Evolutionary conservation across 2,329 filamentous ascomycete species (phyloP), one percentile per base, ranked within the genome.

Genomic region (Rhinocladiella similis): DNA sequence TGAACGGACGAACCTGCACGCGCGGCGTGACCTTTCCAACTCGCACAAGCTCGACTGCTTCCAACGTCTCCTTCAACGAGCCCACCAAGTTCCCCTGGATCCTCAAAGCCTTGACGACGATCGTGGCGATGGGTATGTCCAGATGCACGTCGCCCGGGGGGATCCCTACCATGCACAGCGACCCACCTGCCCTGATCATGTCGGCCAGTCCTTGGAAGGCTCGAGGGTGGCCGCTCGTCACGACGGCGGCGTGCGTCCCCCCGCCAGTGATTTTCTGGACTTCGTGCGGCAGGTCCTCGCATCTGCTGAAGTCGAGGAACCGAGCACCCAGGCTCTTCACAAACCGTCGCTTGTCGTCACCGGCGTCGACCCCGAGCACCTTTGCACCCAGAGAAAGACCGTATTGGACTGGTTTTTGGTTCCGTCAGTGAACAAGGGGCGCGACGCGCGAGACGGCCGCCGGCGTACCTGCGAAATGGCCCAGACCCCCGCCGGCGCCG

Each of bases 401-500:
- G 54, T 77, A 78, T 69, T 78, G 76, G 1, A 78, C 75, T 74
- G 57, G 39, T 27, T 27, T 9, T 42, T 20, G 20, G 14, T 46
- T 27, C n/a, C 10, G 20, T 27, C 20, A 27, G 14, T 12, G 10
- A 33, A 33, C 6, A 46, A n/a, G 18, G 6, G 43, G 14, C 20
- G 13, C 9, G 19, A 16, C n/a, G 43, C 43, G 19, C 12, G 22
- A n/a, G 18, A 16, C 16, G 18, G 42, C 4, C n/a, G 22, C 43
- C 9, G 5, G 29, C 35, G 13, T 56, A 75, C 73, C 72, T 54
- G 75, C 75, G 35, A 77, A 68, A 62, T 77, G 73, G 2, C 76
- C 76, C n/a, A 78, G 65, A 5, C 76, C 76, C 43, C 75, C 76
- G 35, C 73, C 75, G 13, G 76, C 76, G 9, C 76, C 75, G n/a